Percentiles rank a stretch among this genome's conserved stretches.
These are phyloP conservation scores for Zygoascus meyerae DNA, from an alignment of 1,139 yeast species.

Conservation along the genomic window DNA sequence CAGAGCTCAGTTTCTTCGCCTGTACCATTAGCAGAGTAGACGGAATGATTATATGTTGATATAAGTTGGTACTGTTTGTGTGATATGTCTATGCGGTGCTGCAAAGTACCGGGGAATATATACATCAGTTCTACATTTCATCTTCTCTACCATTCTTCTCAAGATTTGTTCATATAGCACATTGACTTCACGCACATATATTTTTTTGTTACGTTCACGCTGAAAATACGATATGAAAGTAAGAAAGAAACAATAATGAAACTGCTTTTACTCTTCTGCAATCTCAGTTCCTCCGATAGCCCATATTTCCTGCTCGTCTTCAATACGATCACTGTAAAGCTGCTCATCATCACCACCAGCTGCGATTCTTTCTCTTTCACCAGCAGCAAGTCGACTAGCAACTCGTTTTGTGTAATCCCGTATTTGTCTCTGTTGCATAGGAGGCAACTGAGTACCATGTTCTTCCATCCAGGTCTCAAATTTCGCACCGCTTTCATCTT, in stretches of 20 bases:
- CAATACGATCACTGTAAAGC: conserved; percentile 76
- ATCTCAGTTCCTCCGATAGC: conserved; percentile 9
- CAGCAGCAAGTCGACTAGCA: conserved; percentile 71
- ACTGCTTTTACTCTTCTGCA: conserved; percentile 12
- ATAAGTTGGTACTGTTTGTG: conserved; percentile 5
- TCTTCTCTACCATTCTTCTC: no score
- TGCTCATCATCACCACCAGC: conserved; percentile 92
- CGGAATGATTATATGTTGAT: background rate
- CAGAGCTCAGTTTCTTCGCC: conserved; percentile 6
- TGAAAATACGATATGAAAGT: background rate
- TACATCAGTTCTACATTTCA: conserved; percentile 1
- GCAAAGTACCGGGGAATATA: no score
- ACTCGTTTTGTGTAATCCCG: conserved; percentile 88
- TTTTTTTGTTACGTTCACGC: background rate
- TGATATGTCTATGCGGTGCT: background rate
- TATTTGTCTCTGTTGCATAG: conserved; percentile 62
- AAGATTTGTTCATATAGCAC: background rate
- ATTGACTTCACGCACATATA: conserved; percentile 5
- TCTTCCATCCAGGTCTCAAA: conserved; percentile 57
- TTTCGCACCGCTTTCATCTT: conserved; percentile 49
- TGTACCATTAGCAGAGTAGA: background rate
- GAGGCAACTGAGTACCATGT: conserved; percentile 20
- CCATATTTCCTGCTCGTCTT: conserved; percentile 86
- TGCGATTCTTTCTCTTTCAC: conserved; percentile 77
- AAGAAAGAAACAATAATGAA: no score